Conservation (phyloP, 306 rosid species). For the Lathyrus aphaca region DNA sequence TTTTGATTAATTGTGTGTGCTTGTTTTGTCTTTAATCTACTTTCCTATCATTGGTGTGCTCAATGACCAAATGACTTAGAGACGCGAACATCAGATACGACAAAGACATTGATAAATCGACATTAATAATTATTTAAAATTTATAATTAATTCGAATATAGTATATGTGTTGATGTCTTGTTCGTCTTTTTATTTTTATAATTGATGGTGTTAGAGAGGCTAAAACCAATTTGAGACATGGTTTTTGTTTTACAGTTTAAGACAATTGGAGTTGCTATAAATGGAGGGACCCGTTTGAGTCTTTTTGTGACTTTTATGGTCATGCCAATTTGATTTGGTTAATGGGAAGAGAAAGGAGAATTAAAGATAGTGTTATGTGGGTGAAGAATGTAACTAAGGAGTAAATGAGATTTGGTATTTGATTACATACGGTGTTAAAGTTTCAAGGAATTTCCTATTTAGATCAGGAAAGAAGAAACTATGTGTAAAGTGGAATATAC, state of each 20-base stretch:
- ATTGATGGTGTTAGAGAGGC: too few species aligned
- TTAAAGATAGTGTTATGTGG: constrained; percentile 13
- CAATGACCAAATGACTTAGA: neutral
- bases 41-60: constrained; percentile 4
- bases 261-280: neutral
- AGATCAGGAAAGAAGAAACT: constrained; percentile 10
- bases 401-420: neutral
- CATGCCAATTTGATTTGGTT: constrained; percentile 29
- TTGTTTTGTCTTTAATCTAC: constrained; percentile 42
- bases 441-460: constrained; percentile 37
- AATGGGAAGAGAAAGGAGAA: constrained; percentile 18
- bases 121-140: too few species aligned
- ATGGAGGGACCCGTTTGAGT: constrained; percentile 27
- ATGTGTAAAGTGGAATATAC: constrained; percentile 5
- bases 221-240: constrained; percentile 10
- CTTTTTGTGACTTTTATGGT: constrained; percentile 20
- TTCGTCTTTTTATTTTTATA: too few species aligned
- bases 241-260: constrained; percentile 21
- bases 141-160: too few species aligned
- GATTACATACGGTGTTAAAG: constrained; percentile 16
- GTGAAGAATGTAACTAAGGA: constrained; percentile 17
- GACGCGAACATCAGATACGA: too few species aligned
- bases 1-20: constrained; percentile 26
- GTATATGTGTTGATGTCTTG: too few species aligned
- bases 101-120: too few species aligned